Evolutionary conservation across 768 basidiomycete species (phyloP).

Genomic region (Mycena olivaceomarginata): DNA sequence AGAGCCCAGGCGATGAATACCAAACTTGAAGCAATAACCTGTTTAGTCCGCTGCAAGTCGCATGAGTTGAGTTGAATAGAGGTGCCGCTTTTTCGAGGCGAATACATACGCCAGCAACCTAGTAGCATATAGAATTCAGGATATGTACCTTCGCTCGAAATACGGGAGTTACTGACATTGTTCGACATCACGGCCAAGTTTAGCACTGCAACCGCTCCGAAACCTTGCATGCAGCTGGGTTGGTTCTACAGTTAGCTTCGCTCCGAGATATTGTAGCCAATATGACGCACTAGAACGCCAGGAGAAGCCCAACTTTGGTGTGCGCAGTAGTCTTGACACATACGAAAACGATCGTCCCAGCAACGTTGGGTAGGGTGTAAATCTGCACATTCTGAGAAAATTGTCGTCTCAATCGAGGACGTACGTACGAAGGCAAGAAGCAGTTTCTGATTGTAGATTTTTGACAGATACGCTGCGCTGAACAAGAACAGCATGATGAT

Average conservation of each 20-base stretch:
- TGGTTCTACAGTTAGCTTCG: not conserved
- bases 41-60: conserved; percentile 64
- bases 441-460: conserved; percentile 65
- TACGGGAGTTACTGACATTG: conserved; percentile 52
- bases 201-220: conserved; percentile 67
- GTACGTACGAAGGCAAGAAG: conserved; percentile 62
- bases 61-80: not conserved
- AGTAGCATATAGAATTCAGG: not conserved
- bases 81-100: not conserved
- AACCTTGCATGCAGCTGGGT: conserved; percentile 65
- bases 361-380: conserved; percentile 68
- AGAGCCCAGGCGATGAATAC: conserved; percentile 73
- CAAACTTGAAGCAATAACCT: conserved; percentile 67
- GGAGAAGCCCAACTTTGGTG: conserved; percentile 67
- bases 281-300: conserved; percentile 67
- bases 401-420: not conserved
- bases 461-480: conserved; percentile 64
- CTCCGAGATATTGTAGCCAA: conserved; percentile 11
- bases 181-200: conserved; percentile 68
- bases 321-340: conserved; percentile 63
- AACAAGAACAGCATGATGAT: conserved; percentile 67
- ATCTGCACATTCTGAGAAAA: conserved; percentile 49
- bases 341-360: conserved; percentile 70
- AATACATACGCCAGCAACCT: conserved; percentile 58
- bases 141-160: not conserved